Evolutionary conservation across 345 rosid genomes (phyloP).

Genomic region (Salix arbutifolia): DNA sequence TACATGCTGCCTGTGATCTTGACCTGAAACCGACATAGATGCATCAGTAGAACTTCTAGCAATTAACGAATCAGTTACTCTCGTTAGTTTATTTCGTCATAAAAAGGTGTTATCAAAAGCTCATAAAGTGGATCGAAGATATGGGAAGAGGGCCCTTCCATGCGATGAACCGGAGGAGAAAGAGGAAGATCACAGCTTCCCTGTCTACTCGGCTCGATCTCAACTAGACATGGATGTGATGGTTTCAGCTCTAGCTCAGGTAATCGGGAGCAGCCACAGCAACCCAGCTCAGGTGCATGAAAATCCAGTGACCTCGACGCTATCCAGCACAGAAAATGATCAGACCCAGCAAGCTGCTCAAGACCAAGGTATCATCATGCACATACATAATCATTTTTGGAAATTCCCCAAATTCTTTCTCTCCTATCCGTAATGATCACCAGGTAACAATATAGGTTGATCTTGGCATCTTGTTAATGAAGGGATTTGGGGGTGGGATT

Average conservation of each 20-base stretch:
- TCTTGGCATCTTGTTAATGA: background rate
- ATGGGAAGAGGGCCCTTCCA: constrained; percentile 51
- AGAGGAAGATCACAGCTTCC: constrained; percentile 39
- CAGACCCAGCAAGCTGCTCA: constrained; percentile 16
- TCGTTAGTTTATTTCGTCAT: too few species aligned
- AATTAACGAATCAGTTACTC: too few species aligned
- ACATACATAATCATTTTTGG: too few species aligned
- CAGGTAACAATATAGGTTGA: too few species aligned
- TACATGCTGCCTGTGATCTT: too few species aligned
- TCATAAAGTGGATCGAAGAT: constrained; percentile 42
- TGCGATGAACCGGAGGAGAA: constrained; percentile 42
- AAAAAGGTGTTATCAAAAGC: background rate
- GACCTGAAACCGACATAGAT: too few species aligned
- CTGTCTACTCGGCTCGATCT: constrained; percentile 58
- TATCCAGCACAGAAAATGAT: constrained; percentile 4
- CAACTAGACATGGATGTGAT: constrained; percentile 62
- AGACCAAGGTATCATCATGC: constrained; percentile 33
- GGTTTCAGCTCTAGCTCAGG: constrained; percentile 71
- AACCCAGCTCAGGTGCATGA: constrained; percentile 18
- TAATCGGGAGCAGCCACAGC: constrained; percentile 41
- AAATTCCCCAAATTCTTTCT: too few species aligned
- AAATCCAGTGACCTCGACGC: constrained; percentile 10
- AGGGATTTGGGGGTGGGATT: too few species aligned
- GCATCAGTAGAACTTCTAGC: too few species aligned
- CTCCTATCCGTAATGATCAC: too few species aligned